Evolutionary conservation across 345 rosid genomes (phyloP).

Genomic region (Lepidium africanum): DNA sequence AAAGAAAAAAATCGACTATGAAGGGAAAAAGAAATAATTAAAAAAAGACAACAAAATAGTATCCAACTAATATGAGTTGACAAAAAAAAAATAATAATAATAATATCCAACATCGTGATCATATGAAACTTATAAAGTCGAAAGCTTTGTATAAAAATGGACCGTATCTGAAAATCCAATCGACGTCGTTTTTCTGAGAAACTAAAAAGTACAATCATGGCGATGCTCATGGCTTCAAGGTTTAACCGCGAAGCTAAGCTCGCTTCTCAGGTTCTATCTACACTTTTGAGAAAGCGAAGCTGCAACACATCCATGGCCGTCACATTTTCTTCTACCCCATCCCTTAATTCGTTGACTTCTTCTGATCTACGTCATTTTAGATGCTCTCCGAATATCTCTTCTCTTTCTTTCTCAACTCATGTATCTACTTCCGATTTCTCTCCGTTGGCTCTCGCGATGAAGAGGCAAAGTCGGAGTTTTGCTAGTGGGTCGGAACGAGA

Average conservation of each 20-base stretch:
- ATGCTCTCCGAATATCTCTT: slow-evolving; percentile 13
- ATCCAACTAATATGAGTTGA: too few species aligned
- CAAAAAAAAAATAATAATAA: too few species aligned
- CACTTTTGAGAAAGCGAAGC: slow-evolving; percentile 7
- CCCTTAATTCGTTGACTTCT: slow-evolving; percentile 37
- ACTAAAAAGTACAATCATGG: slow-evolving; percentile 4
- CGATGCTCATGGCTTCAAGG: slow-evolving; percentile 25
- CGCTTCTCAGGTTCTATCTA: slow-evolving; percentile 4
- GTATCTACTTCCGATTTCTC: slow-evolving; percentile 1
- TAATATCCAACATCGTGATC: too few species aligned
- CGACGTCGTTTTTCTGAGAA: slow-evolving; percentile 2
- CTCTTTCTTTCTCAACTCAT: slow-evolving; percentile 16
- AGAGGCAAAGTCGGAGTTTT: slow-evolving; percentile 15
- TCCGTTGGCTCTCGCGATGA: background rate
- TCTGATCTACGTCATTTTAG: slow-evolving; percentile 29
- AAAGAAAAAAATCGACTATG: too few species aligned
- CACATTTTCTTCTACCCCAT: slow-evolving; percentile 32
- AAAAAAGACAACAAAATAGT: too few species aligned
- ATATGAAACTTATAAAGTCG: too few species aligned
- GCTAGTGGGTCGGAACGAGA: slow-evolving; percentile 20
- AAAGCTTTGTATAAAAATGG: background rate
- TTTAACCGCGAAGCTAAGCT: slow-evolving; percentile 7
- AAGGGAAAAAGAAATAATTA: too few species aligned
- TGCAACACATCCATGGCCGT: slow-evolving; percentile 11
- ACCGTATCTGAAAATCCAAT: slow-evolving; percentile 3